Evolutionary conservation across 2,329 filamentous ascomycete genomes (phyloP).

Genomic region (Cucurbitaria berberidis): DNA sequence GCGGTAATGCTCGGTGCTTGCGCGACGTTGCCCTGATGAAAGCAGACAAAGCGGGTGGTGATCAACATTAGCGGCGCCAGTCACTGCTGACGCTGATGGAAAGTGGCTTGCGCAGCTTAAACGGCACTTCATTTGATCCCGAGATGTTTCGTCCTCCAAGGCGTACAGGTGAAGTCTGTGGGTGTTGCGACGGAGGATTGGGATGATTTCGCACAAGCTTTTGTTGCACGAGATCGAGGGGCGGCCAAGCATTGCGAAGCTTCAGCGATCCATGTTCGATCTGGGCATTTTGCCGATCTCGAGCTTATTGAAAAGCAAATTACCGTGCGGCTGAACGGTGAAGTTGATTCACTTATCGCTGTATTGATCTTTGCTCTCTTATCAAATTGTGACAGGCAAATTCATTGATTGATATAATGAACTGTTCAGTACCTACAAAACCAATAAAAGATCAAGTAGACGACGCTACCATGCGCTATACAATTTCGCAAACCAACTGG

Average conservation of each 20-base stretch:
- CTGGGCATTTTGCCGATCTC: too few species aligned
- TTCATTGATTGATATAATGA: neutral
- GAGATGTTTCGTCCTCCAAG: neutral
- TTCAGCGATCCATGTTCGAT: slow-evolving; percentile 1
- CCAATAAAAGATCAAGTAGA: neutral
- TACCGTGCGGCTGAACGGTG: neutral
- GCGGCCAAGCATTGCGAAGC: slow-evolving; percentile 10
- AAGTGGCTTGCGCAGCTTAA: neutral
- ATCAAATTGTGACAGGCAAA: neutral
- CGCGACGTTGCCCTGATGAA: neutral
- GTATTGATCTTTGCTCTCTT: neutral
- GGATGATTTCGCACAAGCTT: slow-evolving; percentile 1
- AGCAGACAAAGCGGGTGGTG: neutral
- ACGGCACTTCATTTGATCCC: neutral
- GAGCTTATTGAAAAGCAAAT: neutral
- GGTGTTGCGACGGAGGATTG: neutral
- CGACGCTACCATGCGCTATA: neutral
- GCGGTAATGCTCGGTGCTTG: neutral
- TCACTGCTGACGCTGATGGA: neutral
- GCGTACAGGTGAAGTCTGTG: neutral
- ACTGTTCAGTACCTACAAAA: neutral
- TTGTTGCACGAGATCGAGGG: neutral
- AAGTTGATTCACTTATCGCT: neutral
- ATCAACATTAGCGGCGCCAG: neutral
- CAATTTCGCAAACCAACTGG: neutral